Conservation (phyloP, 129 eudicot genomes). For the Ambrosia artemisiifolia region DNA sequence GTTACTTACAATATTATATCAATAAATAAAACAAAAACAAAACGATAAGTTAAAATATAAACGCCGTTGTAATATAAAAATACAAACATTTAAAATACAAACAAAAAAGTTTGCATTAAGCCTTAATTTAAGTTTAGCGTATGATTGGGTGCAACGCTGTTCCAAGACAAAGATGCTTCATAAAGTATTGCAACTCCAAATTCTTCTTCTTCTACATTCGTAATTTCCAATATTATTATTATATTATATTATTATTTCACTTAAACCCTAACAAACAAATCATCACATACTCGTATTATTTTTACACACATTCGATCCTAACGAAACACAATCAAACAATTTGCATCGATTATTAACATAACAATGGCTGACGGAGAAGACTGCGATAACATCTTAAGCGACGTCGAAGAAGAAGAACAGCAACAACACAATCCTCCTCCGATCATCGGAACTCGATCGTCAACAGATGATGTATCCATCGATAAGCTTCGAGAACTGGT, state of each 20-base stretch:
- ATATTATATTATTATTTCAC: background rate
- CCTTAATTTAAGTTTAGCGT: background rate
- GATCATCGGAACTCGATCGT: conserved; percentile 26
- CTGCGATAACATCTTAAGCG: conserved; percentile 52
- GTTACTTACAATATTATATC: too few relatives aligned
- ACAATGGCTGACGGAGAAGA: conserved; percentile 64
- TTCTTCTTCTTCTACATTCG: conserved; percentile 21
- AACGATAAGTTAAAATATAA: background rate
- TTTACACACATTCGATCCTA: background rate
- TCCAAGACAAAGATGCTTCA: conserved; percentile 18
- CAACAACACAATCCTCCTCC: conserved; percentile 38
- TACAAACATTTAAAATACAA: background rate
- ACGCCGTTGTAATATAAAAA: too few relatives aligned
- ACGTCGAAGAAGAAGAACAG: conserved; percentile 59
- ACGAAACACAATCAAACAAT: background rate
- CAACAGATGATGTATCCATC: conserved; percentile 41
- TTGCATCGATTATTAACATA: background rate
- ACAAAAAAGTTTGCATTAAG: background rate
- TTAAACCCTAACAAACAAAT: conserved; percentile 13
- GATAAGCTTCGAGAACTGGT: conserved; percentile 57
- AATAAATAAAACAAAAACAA: background rate
- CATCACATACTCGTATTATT: background rate
- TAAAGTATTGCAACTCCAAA: conserved; percentile 24
- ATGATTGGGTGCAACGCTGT: background rate
- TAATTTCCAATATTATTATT: conserved; percentile 4